A percentile compares a stretch with the other conserved stretches of the same genome.
Evolutionary conservation across 306 rosid genomes (phyloP).

Genomic region (Delonix regia): DNA sequence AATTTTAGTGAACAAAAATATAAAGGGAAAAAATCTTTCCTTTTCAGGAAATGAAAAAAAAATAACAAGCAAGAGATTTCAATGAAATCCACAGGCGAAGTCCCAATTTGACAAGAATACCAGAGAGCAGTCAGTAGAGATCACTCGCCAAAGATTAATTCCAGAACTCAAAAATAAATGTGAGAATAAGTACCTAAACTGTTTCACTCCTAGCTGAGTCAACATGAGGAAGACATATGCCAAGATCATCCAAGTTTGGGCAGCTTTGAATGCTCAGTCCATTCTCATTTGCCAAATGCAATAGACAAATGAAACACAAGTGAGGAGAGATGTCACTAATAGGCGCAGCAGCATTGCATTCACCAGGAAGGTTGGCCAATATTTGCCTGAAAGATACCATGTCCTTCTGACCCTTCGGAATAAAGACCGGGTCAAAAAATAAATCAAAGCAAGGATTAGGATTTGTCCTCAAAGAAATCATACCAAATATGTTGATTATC

Average conservation of each 20-base stretch:
- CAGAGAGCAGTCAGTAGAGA: constrained; percentile 1
- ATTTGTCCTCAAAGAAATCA: constrained; percentile 13
- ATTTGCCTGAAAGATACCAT: constrained; percentile 64
- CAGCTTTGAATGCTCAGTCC: constrained; percentile 71
- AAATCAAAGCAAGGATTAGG: constrained; percentile 31
- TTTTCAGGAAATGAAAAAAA: constrained; percentile 9
- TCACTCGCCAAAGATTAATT: constrained; percentile 30
- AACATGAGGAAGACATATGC: constrained; percentile 48
- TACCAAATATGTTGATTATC: neutral
- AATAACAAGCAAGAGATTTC: constrained; percentile 13
- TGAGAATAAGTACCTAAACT: constrained; percentile 33
- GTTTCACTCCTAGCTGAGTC: constrained; percentile 32
- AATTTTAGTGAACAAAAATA: constrained; percentile 1
- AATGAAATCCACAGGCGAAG: constrained; percentile 1
- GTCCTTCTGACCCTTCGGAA: constrained; percentile 56
- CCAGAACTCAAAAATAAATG: constrained; percentile 12
- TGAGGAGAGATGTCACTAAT: constrained; percentile 84
- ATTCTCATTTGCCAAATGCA: constrained; percentile 93
- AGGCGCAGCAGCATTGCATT: constrained; percentile 74
- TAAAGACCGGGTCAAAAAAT: constrained; percentile 13
- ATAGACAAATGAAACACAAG: constrained; percentile 89
- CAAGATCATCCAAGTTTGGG: constrained; percentile 75
- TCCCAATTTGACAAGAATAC: constrained; percentile 23
- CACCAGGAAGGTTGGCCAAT: constrained; percentile 70
- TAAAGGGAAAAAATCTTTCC: neutral